These are phyloP conservation scores for Candida buenavistaensis DNA, from an alignment of 1,139 yeast genomes.

Conservation along the genomic window DNA sequence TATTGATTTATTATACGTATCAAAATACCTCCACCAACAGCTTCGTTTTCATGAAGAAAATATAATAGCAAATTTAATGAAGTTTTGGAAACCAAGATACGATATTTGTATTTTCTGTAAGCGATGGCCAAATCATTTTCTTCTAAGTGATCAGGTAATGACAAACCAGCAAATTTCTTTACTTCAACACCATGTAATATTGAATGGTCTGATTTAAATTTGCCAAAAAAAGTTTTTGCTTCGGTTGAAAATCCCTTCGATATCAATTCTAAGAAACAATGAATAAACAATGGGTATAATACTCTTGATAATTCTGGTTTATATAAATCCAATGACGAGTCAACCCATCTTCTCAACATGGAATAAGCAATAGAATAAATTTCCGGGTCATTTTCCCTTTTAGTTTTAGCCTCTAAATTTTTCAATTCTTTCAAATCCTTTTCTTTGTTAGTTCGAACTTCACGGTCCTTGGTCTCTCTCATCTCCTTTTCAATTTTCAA, in stretches of 20 bases:
- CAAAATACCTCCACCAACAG: constrained; percentile 85
- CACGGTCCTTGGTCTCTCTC: constrained; percentile 43
- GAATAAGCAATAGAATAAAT: constrained; percentile 76
- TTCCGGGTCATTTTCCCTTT: constrained; percentile 59
- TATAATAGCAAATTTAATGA: constrained; percentile 80
- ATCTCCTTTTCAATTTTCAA: constrained; percentile 38
- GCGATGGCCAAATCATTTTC: constrained; percentile 82
- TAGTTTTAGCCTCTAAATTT: constrained; percentile 39
- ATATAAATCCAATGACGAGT: constrained; percentile 86
- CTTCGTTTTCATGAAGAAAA: constrained; percentile 89
- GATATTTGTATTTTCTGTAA: constrained; percentile 72
- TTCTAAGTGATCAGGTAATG: constrained; percentile 75
- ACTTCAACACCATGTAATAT: constrained; percentile 80
- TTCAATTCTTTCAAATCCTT: constrained; percentile 42
- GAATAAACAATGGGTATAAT: constrained; percentile 87
- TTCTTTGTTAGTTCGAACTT: constrained; percentile 39
- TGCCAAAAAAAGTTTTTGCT: constrained; percentile 76
- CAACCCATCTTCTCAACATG: constrained; percentile 84
- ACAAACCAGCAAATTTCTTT: constrained; percentile 67
- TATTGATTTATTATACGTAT: constrained; percentile 86
- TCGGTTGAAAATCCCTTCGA: constrained; percentile 56
- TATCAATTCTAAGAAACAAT: constrained; percentile 79
- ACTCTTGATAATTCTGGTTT: constrained; percentile 84
- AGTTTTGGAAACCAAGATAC: constrained; percentile 76
- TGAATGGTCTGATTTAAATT: constrained; percentile 70